Evolutionary conservation across 2,329 filamentous ascomycete species (phyloP).

Genomic region (Fusarium dlaminii): DNA sequence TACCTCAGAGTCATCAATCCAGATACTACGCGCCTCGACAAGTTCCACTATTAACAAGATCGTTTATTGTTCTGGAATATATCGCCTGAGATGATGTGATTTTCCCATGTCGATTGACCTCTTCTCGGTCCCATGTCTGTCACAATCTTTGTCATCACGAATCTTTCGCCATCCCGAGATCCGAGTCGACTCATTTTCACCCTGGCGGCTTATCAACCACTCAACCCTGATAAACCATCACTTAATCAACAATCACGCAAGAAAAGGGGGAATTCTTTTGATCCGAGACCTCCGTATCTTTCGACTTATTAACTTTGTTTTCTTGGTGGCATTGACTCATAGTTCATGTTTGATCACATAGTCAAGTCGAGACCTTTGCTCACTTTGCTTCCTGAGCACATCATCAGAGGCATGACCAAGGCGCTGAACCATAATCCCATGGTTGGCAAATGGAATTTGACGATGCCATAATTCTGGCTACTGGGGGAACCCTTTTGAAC

Average conservation of each 20-base stretch:
- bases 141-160: conserved; percentile 16
- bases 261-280: neutral
- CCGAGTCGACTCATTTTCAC: conserved; percentile 18
- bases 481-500: neutral
- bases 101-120: neutral
- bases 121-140: neutral
- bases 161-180: conserved; percentile 32
- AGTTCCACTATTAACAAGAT: neutral
- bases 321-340: neutral
- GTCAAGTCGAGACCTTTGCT: conserved; percentile 17
- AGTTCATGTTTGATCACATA: conserved; percentile 10
- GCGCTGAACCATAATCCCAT: conserved; percentile 26
- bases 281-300: conserved; percentile 8
- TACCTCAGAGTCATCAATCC: neutral
- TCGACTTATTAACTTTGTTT: neutral
- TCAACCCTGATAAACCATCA: neutral
- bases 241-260: conserved; percentile 6
- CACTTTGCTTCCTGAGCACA: conserved; percentile 34
- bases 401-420: conserved; percentile 26
- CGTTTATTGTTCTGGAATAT: neutral
- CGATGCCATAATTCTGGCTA: conserved; percentile 4
- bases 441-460: conserved; percentile 14
- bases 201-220: conserved; percentile 10
- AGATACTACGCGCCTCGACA: neutral
- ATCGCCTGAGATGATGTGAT: conserved; percentile 32